Evolutionary conservation across 495 filamentous ascomycete genomes (phyloP).

Genomic region (Poronia punctata): DNA sequence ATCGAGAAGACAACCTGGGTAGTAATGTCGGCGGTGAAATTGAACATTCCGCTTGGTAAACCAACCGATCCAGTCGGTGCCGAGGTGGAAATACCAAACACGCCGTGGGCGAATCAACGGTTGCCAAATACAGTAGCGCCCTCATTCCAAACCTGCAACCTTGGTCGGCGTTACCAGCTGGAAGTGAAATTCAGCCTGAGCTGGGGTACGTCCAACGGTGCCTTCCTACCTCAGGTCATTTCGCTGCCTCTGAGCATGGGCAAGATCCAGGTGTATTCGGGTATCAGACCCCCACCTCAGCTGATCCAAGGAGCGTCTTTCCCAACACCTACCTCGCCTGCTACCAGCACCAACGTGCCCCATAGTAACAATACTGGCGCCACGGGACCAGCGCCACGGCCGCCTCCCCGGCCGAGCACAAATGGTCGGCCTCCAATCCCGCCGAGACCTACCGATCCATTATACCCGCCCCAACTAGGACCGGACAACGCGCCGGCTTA

Average conservation of each 20-base stretch:
- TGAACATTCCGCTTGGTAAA: slow-evolving; percentile 52
- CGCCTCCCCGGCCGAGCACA: slow-evolving; percentile 20
- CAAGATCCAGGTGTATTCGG: slow-evolving; percentile 72
- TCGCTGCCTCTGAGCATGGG: slow-evolving; percentile 71
- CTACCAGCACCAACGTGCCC: background rate
- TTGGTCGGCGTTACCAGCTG: slow-evolving; percentile 71
- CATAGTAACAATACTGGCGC: slow-evolving; percentile 12
- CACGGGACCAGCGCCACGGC: slow-evolving; percentile 17
- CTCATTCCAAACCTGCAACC: slow-evolving; percentile 82
- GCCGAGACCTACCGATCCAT: slow-evolving; percentile 21
- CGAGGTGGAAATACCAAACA: slow-evolving; percentile 59
- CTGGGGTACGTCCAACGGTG: slow-evolving; percentile 31
- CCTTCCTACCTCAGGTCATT: slow-evolving; percentile 51
- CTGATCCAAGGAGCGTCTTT: slow-evolving; percentile 51
- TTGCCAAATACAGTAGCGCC: slow-evolving; percentile 82
- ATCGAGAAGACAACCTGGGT: slow-evolving; percentile 63
- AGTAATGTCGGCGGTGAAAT: slow-evolving; percentile 58
- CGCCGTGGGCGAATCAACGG: slow-evolving; percentile 59
- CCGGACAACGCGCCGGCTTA: slow-evolving; percentile 35
- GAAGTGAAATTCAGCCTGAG: slow-evolving; percentile 73
- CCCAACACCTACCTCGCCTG: background rate
- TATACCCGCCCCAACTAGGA: slow-evolving; percentile 42
- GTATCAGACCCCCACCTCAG: slow-evolving; percentile 72
- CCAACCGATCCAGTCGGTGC: slow-evolving; percentile 52
- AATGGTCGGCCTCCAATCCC: slow-evolving; percentile 16